Evolutionary conservation across 139 green algal genomes (phyloP).

Genomic region (Coccomyxa sp.): DNA sequence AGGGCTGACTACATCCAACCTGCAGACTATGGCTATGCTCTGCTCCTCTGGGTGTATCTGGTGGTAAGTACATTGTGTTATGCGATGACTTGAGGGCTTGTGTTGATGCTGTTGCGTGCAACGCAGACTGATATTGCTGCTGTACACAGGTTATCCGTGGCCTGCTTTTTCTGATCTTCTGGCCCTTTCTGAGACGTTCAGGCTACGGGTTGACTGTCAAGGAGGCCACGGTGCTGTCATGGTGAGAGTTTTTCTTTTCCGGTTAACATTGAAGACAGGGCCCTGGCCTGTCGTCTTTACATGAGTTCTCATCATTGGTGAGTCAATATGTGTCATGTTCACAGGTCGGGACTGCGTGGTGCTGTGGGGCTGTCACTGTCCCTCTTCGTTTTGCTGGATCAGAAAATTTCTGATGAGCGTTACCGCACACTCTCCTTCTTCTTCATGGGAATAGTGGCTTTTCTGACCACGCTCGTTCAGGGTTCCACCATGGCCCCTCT

Average conservation of each 20-base stretch:
- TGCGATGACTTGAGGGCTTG: neutral
- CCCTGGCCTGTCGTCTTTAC: neutral
- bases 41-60: constrained; percentile 45
- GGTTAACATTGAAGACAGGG: neutral
- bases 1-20: constrained; percentile 1
- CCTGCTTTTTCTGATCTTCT: constrained; percentile 37
- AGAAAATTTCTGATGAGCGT: constrained; percentile 17
- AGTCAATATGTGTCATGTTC: neutral
- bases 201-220: constrained; percentile 46
- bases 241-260: neutral
- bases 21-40: constrained; percentile 38
- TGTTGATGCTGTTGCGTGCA: neutral
- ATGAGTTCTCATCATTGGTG: neutral
- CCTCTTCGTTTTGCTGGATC: constrained; percentile 48
- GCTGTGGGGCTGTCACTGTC: constrained; percentile 59
- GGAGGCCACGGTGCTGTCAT: constrained; percentile 40
- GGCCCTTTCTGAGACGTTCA: constrained; percentile 34
- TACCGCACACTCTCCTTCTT: constrained; percentile 45
- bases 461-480: constrained; percentile 36
- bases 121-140: neutral
- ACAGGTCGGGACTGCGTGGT: constrained; percentile 50
- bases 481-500: constrained; percentile 31
- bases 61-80: constrained; percentile 8
- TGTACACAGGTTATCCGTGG: constrained; percentile 33
- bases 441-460: constrained; percentile 35